A percentile compares a stretch with the other conserved stretches of the same genome.
phyloP scores from a whole-genome alignment of 352 stramenopile species.

The Blastocystis sp. region DNA sequence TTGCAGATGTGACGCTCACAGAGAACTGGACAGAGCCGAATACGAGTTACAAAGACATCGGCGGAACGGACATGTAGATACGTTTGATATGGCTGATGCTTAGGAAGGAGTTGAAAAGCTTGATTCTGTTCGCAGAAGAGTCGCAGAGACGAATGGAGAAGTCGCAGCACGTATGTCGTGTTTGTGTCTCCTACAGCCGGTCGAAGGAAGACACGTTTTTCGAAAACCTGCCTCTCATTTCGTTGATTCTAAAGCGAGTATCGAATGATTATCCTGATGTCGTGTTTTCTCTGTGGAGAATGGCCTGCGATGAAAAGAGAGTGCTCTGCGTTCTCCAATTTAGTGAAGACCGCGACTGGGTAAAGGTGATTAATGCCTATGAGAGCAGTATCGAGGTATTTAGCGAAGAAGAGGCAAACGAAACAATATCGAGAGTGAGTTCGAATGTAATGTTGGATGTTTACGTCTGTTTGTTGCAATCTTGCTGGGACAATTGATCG shows the following conservation, averaged over 20 bases:
- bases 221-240: conserved; percentile 48
- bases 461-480: not conserved
- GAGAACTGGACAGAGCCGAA: conserved; percentile 50
- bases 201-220: conserved; percentile 54
- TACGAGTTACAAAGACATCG: conserved; percentile 57
- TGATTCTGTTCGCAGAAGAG: conserved; percentile 43
- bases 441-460: conserved; percentile 28
- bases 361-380: conserved; percentile 40
- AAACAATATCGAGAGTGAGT: not conserved
- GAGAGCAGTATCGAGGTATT: conserved; percentile 59
- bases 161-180: not conserved
- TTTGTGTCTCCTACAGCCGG: conserved; percentile 20
- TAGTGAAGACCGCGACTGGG: conserved; percentile 49
- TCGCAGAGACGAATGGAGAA: conserved; percentile 34
- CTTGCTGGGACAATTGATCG: not conserved
- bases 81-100: not conserved
- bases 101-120: conserved; percentile 44
- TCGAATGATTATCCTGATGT: conserved; percentile 35
- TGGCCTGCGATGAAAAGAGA: conserved; percentile 34
- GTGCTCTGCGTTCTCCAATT: conserved; percentile 37
- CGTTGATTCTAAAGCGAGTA: conserved; percentile 45
- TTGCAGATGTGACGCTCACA: conserved; percentile 17
- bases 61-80: conserved; percentile 29
- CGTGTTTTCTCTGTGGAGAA: conserved; percentile 41
- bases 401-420: not conserved